phyloP scores from a whole-genome alignment of 1,139 yeast species.

The Yamadazyma taylorii region DNA sequence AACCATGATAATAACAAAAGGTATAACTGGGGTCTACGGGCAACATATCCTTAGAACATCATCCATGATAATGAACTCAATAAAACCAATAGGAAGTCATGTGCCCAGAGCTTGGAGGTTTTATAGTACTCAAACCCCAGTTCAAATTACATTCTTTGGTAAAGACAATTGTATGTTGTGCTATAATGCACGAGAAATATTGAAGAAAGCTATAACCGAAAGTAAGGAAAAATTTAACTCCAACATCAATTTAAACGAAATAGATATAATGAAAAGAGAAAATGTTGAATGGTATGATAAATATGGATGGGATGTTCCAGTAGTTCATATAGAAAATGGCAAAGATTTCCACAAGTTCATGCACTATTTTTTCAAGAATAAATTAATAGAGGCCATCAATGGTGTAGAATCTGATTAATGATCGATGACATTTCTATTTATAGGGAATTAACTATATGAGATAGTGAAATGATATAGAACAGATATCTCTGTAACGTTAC shows the following conservation, averaged over 20 bases:
- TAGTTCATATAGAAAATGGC: constrained; percentile 64
- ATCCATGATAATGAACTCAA: too few relatives aligned
- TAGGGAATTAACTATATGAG: too few relatives aligned
- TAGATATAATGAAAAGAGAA: constrained; percentile 70
- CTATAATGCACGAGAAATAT: constrained; percentile 61
- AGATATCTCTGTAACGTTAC: too few relatives aligned
- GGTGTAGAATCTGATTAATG: not conserved
- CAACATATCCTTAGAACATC: not conserved
- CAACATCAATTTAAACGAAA: constrained; percentile 38
- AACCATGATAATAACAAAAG: too few relatives aligned
- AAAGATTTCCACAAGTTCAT: constrained; percentile 60
- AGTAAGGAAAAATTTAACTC: constrained; percentile 14
- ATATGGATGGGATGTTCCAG: constrained; percentile 91
- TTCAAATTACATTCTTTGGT: constrained; percentile 63
- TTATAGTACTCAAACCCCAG: not conserved
- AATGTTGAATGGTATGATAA: constrained; percentile 76
- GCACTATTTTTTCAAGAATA: constrained; percentile 68
- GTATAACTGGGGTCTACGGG: not conserved
- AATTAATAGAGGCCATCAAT: constrained; percentile 47
- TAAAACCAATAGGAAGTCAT: not conserved
- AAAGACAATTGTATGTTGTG: constrained; percentile 81
- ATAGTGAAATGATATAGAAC: too few relatives aligned
- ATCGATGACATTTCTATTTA: too few relatives aligned
- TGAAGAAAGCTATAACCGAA: constrained; percentile 40
- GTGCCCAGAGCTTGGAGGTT: not conserved